These are phyloP conservation scores for Heimioporus sp. DNA, from an alignment of 768 basidiomycete species.

Conservation along the genomic window DNA sequence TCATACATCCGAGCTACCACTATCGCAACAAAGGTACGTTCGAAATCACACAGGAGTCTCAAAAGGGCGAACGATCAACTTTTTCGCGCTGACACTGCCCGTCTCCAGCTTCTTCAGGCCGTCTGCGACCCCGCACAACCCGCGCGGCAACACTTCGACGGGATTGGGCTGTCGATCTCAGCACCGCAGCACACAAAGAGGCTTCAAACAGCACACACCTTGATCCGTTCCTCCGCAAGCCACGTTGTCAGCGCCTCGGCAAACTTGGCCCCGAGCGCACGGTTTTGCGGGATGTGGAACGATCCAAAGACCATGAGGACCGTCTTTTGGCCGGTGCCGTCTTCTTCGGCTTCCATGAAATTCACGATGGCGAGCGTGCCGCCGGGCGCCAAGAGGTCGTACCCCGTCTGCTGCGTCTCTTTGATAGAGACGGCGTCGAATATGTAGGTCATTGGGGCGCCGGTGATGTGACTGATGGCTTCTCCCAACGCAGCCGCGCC, in stretches of 20 bases:
- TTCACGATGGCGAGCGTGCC: slow-evolving; percentile 24
- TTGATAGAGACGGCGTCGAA: slow-evolving; percentile 32
- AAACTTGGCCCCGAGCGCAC: slow-evolving; percentile 10
- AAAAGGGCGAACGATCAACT: slow-evolving; percentile 33
- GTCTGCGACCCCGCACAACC: slow-evolving; percentile 31
- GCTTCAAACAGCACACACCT: slow-evolving; percentile 1
- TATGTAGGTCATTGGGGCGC: slow-evolving; percentile 4
- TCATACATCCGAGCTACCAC: too few relatives aligned
- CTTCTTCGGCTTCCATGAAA: not conserved
- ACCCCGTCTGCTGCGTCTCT: slow-evolving; percentile 33
- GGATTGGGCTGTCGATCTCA: slow-evolving; percentile 29
- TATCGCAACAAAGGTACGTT: too few relatives aligned
- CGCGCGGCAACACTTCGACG: slow-evolving; percentile 37
- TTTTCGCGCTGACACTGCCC: slow-evolving; percentile 36
- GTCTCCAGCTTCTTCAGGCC: slow-evolving; percentile 30
- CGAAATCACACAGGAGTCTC: not conserved
- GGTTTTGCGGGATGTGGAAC: slow-evolving; percentile 5
- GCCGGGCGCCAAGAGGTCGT: slow-evolving; percentile 21
- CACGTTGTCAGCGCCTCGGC: slow-evolving; percentile 9
- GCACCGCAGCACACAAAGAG: not conserved
- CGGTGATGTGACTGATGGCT: slow-evolving; percentile 4
- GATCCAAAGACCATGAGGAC: slow-evolving; percentile 1
- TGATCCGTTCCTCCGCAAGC: slow-evolving; percentile 18
- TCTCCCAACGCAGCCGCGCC: slow-evolving; percentile 2
- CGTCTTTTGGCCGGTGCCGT: not conserved